Evolutionary conservation across 1,284 basidiomycete species (phyloP).

Genomic region (Papiliotrema terrestris): DNA sequence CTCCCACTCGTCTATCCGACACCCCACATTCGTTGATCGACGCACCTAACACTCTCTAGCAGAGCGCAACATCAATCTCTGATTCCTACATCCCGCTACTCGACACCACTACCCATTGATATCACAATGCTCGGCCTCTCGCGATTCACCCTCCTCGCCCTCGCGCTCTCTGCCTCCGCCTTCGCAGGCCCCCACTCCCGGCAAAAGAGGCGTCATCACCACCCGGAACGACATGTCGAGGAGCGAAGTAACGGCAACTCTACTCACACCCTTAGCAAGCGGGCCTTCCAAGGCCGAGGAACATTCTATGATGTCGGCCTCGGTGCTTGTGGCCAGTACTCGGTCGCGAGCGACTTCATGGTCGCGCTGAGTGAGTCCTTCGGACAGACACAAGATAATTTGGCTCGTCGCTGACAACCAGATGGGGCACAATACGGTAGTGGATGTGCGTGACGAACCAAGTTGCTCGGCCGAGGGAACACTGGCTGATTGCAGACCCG

Average conservation of each 20-base stretch:
- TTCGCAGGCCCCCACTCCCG: not conserved
- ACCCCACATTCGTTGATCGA: not conserved
- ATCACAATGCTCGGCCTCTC: not conserved
- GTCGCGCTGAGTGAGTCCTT: slow-evolving; percentile 28
- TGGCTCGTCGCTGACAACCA: not conserved
- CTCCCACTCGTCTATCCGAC: not conserved
- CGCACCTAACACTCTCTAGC: no score
- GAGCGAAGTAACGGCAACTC: not conserved
- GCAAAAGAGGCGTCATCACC: not conserved
- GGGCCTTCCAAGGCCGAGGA: slow-evolving; percentile 10
- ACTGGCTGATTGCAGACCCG: slow-evolving; percentile 21
- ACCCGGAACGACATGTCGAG: not conserved
- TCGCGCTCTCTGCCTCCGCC: not conserved
- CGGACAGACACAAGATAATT: not conserved
- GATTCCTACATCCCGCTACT: no score
- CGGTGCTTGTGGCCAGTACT: slow-evolving; percentile 29
- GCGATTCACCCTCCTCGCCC: not conserved
- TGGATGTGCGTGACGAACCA: slow-evolving; percentile 21
- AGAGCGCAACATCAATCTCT: no score
- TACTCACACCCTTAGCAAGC: slow-evolving; percentile 6
- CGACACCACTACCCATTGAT: no score
- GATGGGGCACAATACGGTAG: slow-evolving; percentile 33
- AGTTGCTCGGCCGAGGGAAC: not conserved
- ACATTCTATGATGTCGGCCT: slow-evolving; percentile 29
- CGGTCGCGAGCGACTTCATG: slow-evolving; percentile 22